Percentiles rank a stretch among this genome's conserved stretches.
Conservation (phyloP, 2,329 filamentous ascomycete species). For the Pseudovirgaria hyperparasitica region DNA sequence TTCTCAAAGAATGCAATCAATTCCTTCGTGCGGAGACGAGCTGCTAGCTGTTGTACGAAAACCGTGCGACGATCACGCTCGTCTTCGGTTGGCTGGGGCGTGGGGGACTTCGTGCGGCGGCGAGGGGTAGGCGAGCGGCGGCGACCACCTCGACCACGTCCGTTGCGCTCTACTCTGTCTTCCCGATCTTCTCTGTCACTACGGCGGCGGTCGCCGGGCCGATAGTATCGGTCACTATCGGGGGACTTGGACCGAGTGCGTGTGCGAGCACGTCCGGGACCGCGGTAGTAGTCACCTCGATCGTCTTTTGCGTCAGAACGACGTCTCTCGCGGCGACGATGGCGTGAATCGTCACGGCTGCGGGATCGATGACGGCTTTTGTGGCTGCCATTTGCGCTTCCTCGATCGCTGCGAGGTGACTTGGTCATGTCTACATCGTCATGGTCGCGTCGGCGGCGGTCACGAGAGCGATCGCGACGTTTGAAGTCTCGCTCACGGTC, state of each 20-base stretch:
- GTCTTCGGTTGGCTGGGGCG: constrained; percentile 77
- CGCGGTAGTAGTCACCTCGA: constrained; percentile 27
- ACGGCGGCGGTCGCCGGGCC: constrained; percentile 40
- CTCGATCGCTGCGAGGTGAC: constrained; percentile 11
- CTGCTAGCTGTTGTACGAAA: constrained; percentile 96
- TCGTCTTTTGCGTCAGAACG: constrained; percentile 7
- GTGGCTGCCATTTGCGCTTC: constrained; percentile 24
- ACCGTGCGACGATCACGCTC: constrained; percentile 94
- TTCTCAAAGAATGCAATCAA: constrained; percentile 93
- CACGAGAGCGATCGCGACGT: constrained; percentile 11
- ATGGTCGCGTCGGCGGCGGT: constrained; percentile 13
- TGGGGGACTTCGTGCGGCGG: constrained; percentile 32
- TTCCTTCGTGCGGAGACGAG: constrained; percentile 81
- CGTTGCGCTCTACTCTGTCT: constrained; percentile 46
- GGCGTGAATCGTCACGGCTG: constrained; percentile 12
- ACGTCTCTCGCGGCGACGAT: constrained; percentile 11
- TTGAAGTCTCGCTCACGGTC: constrained; percentile 15
- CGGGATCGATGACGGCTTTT: constrained; percentile 15
- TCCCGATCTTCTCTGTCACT: too few species aligned
- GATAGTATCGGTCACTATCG: constrained; percentile 24
- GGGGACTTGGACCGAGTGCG: constrained; percentile 23
- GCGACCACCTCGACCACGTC: constrained; percentile 38
- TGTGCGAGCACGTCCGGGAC: constrained; percentile 17
- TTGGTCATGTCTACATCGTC: too few species aligned
- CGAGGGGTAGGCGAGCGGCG: constrained; percentile 29